Base-by-base conservation (phyloP, 2,329 filamentous ascomycete genomes). In the Clarireedia sp. region DNA sequence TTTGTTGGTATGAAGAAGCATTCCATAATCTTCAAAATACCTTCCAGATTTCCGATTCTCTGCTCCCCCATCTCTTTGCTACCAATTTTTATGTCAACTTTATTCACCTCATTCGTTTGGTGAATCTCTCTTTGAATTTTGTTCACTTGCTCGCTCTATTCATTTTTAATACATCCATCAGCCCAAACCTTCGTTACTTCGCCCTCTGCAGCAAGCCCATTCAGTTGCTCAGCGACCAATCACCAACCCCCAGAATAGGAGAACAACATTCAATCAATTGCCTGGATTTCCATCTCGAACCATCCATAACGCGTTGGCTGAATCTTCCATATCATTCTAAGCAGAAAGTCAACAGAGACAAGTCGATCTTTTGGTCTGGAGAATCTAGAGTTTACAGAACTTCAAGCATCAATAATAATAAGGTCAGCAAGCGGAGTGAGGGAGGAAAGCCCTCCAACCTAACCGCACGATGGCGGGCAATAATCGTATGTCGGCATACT, bases 401-500 rank as follows among this genome's bases (percentile, higher is more conserved):
- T 37, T 54, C 46, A 24, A 17, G 41, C 17, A 48, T 17, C 14
- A 44, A 36, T 44, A 62, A 60, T 51, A 60, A 59, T 19, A 52
- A 58, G 59, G 46, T 51, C 55, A 51, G 9, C 48, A 52, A 59
- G 59, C 56, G 41, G 44, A 56, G 57, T 58, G 51, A 57, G 59
- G 55, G 53, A 44, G 41, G 40, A 56, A 54, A 54, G 44, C 47
- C 48, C 55, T 45, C 55, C 51, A 54, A 51, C 36, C 16, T 29
- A 36, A 51, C 19, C 21, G 23, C 60, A 62, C 29, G 48, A 69
- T 69, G 66, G 63, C 66, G 54, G 63, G 59, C 58, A 68, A 64
- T 50, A 68, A 68, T 55, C 64, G 68, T 26, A 65, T 67, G 62
- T 87, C 84, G 62, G 83, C 85, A 77, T 87, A 85, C 68, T 87